A percentile compares a stretch with the other conserved stretches of the same genome.
Evolutionary conservation across 352 stramenopile species (phyloP).

Genomic region (Globisporangium paddicum): DNA sequence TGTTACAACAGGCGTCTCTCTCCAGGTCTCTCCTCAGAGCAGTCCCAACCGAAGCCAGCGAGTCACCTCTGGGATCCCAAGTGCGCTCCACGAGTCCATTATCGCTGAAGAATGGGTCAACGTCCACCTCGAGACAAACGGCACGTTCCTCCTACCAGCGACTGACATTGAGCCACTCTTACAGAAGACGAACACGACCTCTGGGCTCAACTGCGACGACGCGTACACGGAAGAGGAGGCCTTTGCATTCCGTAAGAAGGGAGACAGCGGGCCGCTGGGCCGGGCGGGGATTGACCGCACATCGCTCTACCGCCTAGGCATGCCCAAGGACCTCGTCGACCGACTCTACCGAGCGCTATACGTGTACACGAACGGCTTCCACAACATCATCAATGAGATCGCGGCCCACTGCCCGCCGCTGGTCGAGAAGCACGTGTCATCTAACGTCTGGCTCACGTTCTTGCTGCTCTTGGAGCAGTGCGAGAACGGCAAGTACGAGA

Average conservation of each 20-base stretch:
- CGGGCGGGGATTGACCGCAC: conserved; percentile 66
- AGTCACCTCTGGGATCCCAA: conserved; percentile 20
- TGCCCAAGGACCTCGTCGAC: conserved; percentile 76
- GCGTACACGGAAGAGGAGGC: conserved; percentile 29
- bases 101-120: conserved; percentile 83
- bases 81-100: conserved; percentile 54
- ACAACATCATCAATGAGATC: conserved; percentile 83
- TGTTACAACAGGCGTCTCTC: background rate
- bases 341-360: conserved; percentile 77
- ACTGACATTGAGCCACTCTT: conserved; percentile 41
- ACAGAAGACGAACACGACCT: conserved; percentile 19
- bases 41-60: conserved; percentile 12
- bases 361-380: conserved; percentile 83
- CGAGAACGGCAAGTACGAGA: conserved; percentile 78
- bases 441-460: conserved; percentile 78
- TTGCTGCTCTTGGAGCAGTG: conserved; percentile 74
- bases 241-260: conserved; percentile 41
- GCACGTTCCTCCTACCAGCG: conserved; percentile 44
- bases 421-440: conserved; percentile 72
- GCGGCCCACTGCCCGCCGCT: conserved; percentile 55
- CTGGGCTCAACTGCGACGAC: conserved; percentile 24
- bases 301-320: conserved; percentile 66
- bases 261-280: conserved; percentile 33
- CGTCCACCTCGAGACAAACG: conserved; percentile 52
- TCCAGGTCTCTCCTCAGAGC: background rate